phyloP scores from a whole-genome alignment of 2,329 filamentous ascomycete species.

The Fusarium mundagurra region DNA sequence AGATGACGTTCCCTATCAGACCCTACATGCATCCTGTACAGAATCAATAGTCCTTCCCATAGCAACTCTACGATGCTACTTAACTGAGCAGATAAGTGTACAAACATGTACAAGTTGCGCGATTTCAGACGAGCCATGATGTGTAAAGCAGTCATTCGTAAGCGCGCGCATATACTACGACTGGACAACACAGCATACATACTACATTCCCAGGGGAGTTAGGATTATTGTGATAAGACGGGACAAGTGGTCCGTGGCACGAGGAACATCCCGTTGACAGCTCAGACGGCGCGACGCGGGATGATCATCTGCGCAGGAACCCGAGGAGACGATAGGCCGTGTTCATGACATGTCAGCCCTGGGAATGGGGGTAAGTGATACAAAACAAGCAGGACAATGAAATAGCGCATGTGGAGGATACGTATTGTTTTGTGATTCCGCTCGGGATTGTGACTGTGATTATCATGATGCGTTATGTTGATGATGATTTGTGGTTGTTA shows the following conservation, averaged over 20 bases:
- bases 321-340: constrained; percentile 40
- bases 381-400: neutral
- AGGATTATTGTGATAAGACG: constrained; percentile 10
- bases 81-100: neutral
- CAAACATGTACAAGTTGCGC: neutral
- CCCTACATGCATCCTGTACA: constrained; percentile 27
- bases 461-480: constrained; percentile 4
- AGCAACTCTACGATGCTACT: constrained; percentile 7
- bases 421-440: constrained; percentile 5
- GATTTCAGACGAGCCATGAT: constrained; percentile 21
- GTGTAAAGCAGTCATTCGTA: constrained; percentile 38
- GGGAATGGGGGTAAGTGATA: neutral
- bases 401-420: constrained; percentile 35
- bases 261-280: constrained; percentile 35
- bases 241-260: constrained; percentile 34
- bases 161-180: constrained; percentile 22
- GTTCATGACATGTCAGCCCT: constrained; percentile 22
- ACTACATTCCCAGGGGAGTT: neutral
- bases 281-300: constrained; percentile 38
- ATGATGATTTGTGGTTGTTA: constrained; percentile 8
- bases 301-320: constrained; percentile 48
- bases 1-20: neutral
- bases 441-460: constrained; percentile 7
- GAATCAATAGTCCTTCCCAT: constrained; percentile 17
- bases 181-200: constrained; percentile 7